Evolutionary conservation across 2,329 filamentous ascomycete genomes (phyloP).

Genomic region (Aphanoascus verrucosus): DNA sequence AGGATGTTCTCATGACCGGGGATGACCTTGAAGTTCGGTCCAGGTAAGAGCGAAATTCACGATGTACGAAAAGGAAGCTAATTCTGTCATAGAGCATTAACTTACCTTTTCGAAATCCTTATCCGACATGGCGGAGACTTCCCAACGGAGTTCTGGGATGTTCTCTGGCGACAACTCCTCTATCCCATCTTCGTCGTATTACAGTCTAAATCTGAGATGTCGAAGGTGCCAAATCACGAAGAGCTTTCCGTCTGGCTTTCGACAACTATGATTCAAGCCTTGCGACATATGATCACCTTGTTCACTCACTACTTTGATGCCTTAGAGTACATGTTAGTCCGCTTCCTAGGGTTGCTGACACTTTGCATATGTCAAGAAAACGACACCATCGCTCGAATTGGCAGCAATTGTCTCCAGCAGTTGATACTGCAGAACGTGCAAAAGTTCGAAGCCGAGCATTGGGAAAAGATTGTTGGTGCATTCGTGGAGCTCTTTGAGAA

Average conservation of each 20-base stretch:
- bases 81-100: slow-evolving; percentile 51
- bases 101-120: slow-evolving; percentile 92
- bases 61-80: neutral
- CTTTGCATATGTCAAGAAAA: slow-evolving; percentile 99
- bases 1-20: slow-evolving; percentile 97
- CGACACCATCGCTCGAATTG: slow-evolving; percentile 93
- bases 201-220: slow-evolving; percentile 91
- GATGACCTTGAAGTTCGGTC: slow-evolving; percentile 94
- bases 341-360: slow-evolving; percentile 88
- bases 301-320: slow-evolving; percentile 98
- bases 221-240: slow-evolving; percentile 88
- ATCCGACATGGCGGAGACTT: slow-evolving; percentile 85
- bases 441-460: slow-evolving; percentile 80
- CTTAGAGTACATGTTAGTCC: slow-evolving; percentile 92
- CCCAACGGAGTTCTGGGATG: slow-evolving; percentile 93
- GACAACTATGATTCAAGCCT: slow-evolving; percentile 96
- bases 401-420: slow-evolving; percentile 95
- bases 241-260: slow-evolving; percentile 97
- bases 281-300: slow-evolving; percentile 95
- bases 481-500: slow-evolving; percentile 93
- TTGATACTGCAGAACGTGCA: slow-evolving; percentile 91
- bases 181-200: slow-evolving; percentile 98
- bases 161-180: slow-evolving; percentile 88
- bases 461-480: slow-evolving; percentile 85
- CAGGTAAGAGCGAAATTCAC: slow-evolving; percentile 25